These are phyloP conservation scores for Dothistroma pini DNA, from an alignment of 2,329 filamentous ascomycete species.

Conservation along the genomic window DNA sequence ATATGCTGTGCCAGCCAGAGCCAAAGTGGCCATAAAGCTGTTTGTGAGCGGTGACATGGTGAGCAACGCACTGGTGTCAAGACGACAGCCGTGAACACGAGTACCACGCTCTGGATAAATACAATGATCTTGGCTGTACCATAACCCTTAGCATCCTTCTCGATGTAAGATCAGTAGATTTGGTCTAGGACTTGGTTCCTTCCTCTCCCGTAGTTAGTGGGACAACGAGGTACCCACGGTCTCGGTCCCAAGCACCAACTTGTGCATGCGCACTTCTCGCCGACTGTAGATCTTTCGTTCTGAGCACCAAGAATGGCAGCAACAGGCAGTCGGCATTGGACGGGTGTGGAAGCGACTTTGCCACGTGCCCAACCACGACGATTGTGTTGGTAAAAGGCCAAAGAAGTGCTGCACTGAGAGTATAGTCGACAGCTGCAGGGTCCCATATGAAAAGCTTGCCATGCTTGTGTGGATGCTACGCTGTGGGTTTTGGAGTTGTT, in stretches of 20 bases:
- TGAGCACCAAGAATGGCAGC: background rate
- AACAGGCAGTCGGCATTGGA: background rate
- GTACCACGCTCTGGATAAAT: background rate
- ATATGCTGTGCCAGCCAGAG: slow-evolving; percentile 3
- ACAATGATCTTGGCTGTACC: background rate
- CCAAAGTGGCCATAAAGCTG: slow-evolving; percentile 3
- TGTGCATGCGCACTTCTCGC: background rate
- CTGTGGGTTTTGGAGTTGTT: background rate
- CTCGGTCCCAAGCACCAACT: background rate
- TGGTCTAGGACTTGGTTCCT: background rate
- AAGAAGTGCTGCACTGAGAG: slow-evolving; percentile 2
- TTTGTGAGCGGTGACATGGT: slow-evolving; percentile 8
- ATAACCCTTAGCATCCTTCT: background rate
- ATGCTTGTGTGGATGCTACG: slow-evolving; percentile 6
- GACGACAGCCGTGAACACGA: background rate
- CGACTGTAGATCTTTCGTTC: background rate
- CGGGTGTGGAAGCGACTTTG: background rate
- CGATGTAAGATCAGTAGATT: background rate
- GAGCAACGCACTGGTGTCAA: background rate
- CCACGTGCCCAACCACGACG: slow-evolving; percentile 2
- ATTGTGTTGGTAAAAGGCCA: background rate
- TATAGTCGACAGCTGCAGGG: slow-evolving; percentile 1
- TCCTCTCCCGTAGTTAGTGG: slow-evolving; percentile 2
- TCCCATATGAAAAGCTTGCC: background rate
- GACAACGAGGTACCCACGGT: background rate